Evolutionary conservation across 805 yeast species (phyloP).

Genomic region (Yarrowia yakushimensis): DNA sequence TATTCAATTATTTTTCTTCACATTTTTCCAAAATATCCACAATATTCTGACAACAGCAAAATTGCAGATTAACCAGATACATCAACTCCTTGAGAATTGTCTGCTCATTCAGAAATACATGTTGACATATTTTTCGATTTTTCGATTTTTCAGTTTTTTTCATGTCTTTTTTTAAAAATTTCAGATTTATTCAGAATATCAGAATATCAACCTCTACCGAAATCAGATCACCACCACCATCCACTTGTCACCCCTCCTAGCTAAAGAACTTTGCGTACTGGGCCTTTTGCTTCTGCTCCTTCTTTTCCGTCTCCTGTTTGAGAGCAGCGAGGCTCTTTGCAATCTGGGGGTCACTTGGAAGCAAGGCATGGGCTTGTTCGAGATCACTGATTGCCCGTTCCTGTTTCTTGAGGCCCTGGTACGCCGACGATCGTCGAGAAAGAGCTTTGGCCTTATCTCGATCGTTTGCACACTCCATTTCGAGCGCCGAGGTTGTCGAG

Average conservation of each 20-base stretch:
- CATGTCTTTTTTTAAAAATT: too few relatives aligned
- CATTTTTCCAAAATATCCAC: too few relatives aligned
- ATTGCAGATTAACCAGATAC: too few relatives aligned
- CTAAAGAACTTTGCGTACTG: slow-evolving; percentile 43
- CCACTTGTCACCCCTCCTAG: background rate
- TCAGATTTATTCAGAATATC: too few relatives aligned
- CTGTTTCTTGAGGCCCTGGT: slow-evolving; percentile 57
- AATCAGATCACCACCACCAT: background rate
- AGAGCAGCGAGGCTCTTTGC: slow-evolving; percentile 60
- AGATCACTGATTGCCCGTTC: slow-evolving; percentile 67
- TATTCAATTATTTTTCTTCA: too few relatives aligned
- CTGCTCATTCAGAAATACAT: too few relatives aligned
- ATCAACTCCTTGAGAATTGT: too few relatives aligned
- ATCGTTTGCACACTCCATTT: slow-evolving; percentile 54
- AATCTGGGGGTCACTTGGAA: slow-evolving; percentile 73
- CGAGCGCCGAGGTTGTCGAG: slow-evolving; percentile 65
- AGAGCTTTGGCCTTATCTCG: slow-evolving; percentile 78
- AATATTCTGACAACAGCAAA: too few relatives aligned
- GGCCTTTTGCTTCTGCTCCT: slow-evolving; percentile 46
- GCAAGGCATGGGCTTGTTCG: slow-evolving; percentile 57
- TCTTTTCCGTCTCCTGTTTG: slow-evolving; percentile 48
- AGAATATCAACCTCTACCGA: too few relatives aligned
- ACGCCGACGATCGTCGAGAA: slow-evolving; percentile 81
- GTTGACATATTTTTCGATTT: too few relatives aligned
- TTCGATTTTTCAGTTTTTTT: too few relatives aligned